These are phyloP conservation scores for Kuraishia borneana DNA, from an alignment of 805 yeast genomes.

Conservation along the genomic window DNA sequence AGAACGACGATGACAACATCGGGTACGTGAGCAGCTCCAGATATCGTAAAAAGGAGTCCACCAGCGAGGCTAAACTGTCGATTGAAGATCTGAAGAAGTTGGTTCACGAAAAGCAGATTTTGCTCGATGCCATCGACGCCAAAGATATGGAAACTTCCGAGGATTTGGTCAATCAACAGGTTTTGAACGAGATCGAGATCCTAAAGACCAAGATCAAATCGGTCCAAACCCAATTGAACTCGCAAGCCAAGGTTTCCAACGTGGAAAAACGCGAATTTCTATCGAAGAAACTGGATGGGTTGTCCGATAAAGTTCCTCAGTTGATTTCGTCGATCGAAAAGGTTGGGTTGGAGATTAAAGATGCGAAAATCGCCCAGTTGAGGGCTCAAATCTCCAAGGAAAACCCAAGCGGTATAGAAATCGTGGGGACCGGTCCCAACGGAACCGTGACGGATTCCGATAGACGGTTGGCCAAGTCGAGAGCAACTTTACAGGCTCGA, in stretches of 20 bases:
- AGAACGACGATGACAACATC: slow-evolving; percentile 48
- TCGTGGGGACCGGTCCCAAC: slow-evolving; percentile 75
- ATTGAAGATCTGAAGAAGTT: slow-evolving; percentile 49
- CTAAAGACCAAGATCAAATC: slow-evolving; percentile 50
- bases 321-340: slow-evolving; percentile 52
- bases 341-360: slow-evolving; percentile 59
- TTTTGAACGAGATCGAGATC: slow-evolving; percentile 46
- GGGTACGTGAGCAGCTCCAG: slow-evolving; percentile 52
- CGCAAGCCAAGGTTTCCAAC: slow-evolving; percentile 21
- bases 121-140: slow-evolving; percentile 62
- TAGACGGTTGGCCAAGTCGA: slow-evolving; percentile 66
- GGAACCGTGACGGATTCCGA: slow-evolving; percentile 83
- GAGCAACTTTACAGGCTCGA: slow-evolving; percentile 68
- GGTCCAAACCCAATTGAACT: slow-evolving; percentile 27
- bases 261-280: slow-evolving; percentile 38
- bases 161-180: slow-evolving; percentile 20
- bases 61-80: slow-evolving; percentile 19
- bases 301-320: slow-evolving; percentile 63
- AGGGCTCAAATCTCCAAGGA: slow-evolving; percentile 43
- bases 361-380: slow-evolving; percentile 53
- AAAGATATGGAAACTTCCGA: slow-evolving; percentile 37
- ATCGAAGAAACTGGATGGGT: slow-evolving; percentile 41
- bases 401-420: slow-evolving; percentile 56
- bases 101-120: slow-evolving; percentile 60
- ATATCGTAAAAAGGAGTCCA: slow-evolving; percentile 29